Base-by-base conservation (phyloP, 495 filamentous ascomycete genomes). In the Cercophora sp. region DNA sequence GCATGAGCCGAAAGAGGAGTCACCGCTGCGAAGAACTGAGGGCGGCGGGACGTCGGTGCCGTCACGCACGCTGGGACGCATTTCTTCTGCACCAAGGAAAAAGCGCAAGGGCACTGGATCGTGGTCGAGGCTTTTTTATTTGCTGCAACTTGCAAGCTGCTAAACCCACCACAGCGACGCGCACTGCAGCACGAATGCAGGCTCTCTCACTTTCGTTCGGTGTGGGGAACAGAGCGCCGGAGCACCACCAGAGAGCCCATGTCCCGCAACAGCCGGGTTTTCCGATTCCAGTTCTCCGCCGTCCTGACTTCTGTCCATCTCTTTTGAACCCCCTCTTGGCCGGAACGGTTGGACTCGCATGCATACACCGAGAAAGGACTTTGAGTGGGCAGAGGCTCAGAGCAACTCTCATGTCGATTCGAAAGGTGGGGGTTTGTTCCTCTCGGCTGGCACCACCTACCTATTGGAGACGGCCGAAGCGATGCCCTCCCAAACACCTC, bases 101-200 rank as follows among this genome's bases (percentile, higher is more conserved):
- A 32, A 47, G 44, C 44, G 27, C 26, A 47, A 13, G 20, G 24
- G 41, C 41, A 25, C 41, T 44, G 20, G 41, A 15, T 39, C 36
- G 41, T 26, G 8, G 2, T 44, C 41, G 41, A 24, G 10, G 41
- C 22, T 44, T 44, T 44, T 44, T 44, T 1, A 44, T 44, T 44
- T 27, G 41, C 41, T 44, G 20, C 41, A 24, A 6, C 2, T 20
- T 2, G 11, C 36, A 9, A 15, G 40, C 4, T 43, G 40, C 40
- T 43, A 43, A 19, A 5, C 40, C 40, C 23, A 24, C 40, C 18
- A 43, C 19, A 25, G 40, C 40, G 20, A 25, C 20, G 3, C 22
- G 36, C 36, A 39, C 36, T 22, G 40, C 16, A 25, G 40, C 40
- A 16, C 40, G 15, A 13, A 43, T 13, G 25, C 23, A 5, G 5